Evolutionary conservation across 306 rosid species (phyloP), one percentile per base, ranked within the genome.

Genomic region (Cucumis melo): DNA sequence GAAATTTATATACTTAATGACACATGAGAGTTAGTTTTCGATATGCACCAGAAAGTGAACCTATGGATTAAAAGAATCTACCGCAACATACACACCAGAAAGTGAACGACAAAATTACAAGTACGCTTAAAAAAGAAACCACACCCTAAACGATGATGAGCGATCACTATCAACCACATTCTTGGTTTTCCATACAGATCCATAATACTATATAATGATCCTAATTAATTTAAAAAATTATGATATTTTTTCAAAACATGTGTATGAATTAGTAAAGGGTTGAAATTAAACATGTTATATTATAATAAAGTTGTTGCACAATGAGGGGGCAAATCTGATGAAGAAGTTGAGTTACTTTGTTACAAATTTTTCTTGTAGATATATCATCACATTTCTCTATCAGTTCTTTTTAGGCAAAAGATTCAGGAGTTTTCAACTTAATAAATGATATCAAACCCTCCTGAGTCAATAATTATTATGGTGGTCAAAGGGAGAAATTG

Each of bases 381-480:
- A 41, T 50, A 27, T 71, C 11, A 24, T 72, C 23, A 16, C 59
- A 8, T 32, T 32, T 32, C 36, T 32, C 14, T 50, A 42, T 46
- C 66, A 67, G 39, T 15, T 72, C 15, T 50, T 27, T 72, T 72
- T 16, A 50, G 59, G 44, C 36, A 72, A 50, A 72, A 46, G 20
- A 48, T 48, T 72, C 60, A 72, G 44, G n/a, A 48, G 44, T 72
- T 72, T 65, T 50, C 56, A 72, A 72, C 76, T 15, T 72, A 16
- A 72, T 16, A 72, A 72, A 72, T 48, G 59, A 72, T 72, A 72
- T 72, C 59, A 11, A 10, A 34, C 24, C 24, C 15, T 17, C 15
- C 38, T 24, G 38, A 29, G 44, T 51, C 73, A 39, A 66, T 32
- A 32, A 2, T 32, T 32, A 32, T 41, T 39, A 66, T 39, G 73